Evolutionary conservation across 176 grass and related monocot genomes (phyloP), one percentile per base, ranked within the genome.

Genomic region (Alloteropsis semialata): DNA sequence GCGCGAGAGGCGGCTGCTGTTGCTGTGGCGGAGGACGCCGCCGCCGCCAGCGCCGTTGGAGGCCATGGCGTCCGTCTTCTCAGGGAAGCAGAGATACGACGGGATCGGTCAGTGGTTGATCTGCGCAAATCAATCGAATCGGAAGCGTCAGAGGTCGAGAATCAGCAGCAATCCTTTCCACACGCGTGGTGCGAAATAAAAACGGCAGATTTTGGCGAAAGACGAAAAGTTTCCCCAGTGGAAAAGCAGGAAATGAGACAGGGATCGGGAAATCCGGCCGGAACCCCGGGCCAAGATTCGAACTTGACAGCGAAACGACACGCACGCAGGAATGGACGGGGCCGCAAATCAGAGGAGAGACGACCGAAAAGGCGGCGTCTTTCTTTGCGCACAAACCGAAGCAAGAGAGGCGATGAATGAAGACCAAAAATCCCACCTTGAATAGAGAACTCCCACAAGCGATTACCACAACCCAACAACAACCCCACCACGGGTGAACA

Each of bases 1-100:
- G 59, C 84, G 84, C 12, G 84, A 59, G 32, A 80, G 84, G 49
- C 84, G 88, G 80, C 59, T 87, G 88, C 84, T 90, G 74, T 90
- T 90, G 84, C 88, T 90, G 79, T 90, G 84, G 32, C 88, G 84
- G 39, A 90, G 50, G 14, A 30, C 80, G 44, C 72, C 85, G 36
- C 84, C 76, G 69, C 74, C 68, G 67, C 62, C 62, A n/a, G n/a
- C n/a, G 49, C 72, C 77, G 74, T 46, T 86, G 65, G 81, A 88
- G 46, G 82, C 84, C 94, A 97, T 97, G 28, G 50, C 36, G 42
- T 32, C 55, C 8, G 21, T 4, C 1, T 28, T 4, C 1, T 28
- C 39, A 59, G 22, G 65, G 33, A 25, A 38, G 53, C 7, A 37
- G 72, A 44, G 61, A 51, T 37, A 33, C 53, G 53, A 39, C 25